Evolutionary conservation across 139 green algal species (phyloP), one percentile per base, ranked within the genome.

Genomic region (Trebouxia sp.): DNA sequence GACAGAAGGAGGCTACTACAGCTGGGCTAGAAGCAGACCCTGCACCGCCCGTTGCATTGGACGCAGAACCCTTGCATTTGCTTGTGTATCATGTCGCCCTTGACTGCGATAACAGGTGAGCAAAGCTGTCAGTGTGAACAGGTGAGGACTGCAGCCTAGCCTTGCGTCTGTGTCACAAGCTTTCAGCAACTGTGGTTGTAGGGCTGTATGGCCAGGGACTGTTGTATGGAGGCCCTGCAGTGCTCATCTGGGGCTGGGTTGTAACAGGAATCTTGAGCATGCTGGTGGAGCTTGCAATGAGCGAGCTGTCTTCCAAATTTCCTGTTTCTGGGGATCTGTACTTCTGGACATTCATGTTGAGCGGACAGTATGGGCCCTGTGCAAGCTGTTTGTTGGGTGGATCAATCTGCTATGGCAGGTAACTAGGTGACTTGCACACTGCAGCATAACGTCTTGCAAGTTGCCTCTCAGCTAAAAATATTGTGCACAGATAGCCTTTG

Each of bases 161-260:
- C 45, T 12, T 51, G 10, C 10, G 12, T 10, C 45, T 51, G 45
- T 51, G 45, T 12, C 12, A 12, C 45, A 51, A 51, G 45, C 45
- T 51, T 10, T 51, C 20, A 38, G 24, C 28, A 10, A 67, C 20
- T 5, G 20, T 15, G 26, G 12, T 75, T 35, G 30, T 35, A 75
- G 65, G 65, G 8, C 32, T 75, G 28, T 75, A 48, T 6, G 3
- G 28, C 4, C 30, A 43, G 22, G 65, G 65, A 9, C 65, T 75
- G 28, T 9, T 24, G 12, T 75, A 75, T 75, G 65, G 65, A 9
- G 65, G 65, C 10, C 65, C 65, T 75, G 65, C 17, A 20, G 30
- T 35, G 24, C 32, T 75, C 0, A 45, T 75, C 3, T 75, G 65
- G 65, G 65, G 65, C 65, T 75, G 65, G 65, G 65, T 75, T 32